A percentile compares a stretch with the other conserved stretches of the same genome.
phyloP scores from a whole-genome alignment of 768 basidiomycete genomes.

The Rhodocollybia butyracea region DNA sequence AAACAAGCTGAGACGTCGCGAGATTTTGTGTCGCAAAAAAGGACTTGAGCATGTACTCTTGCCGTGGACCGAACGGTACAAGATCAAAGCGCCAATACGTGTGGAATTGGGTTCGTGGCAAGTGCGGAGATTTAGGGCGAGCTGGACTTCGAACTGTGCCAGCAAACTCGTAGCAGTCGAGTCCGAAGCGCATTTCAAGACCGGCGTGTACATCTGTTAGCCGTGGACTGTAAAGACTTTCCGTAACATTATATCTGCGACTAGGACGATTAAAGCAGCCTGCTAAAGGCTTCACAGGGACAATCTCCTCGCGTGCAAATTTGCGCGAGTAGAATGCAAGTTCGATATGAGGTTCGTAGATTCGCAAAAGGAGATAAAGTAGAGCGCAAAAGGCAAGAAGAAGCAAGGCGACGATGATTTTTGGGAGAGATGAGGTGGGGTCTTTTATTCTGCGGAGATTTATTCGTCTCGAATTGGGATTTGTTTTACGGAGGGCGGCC shows the following conservation, averaged over 20 bases:
- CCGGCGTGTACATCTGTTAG: constrained; percentile 77
- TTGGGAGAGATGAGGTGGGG: not conserved
- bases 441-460: constrained; percentile 5
- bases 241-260: constrained; percentile 63
- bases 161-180: constrained; percentile 93
- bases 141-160: constrained; percentile 58
- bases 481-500: not conserved
- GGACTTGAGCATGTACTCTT: constrained; percentile 89
- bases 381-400: constrained; percentile 34
- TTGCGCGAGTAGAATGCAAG: constrained; percentile 70
- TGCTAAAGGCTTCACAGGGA: constrained; percentile 55
- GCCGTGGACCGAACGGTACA: constrained; percentile 72
- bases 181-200: constrained; percentile 68
- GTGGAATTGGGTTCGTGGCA: constrained; percentile 66
- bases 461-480: not conserved
- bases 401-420: constrained; percentile 29
- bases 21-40: constrained; percentile 91
- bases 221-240: constrained; percentile 61
- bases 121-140: constrained; percentile 28
- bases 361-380: constrained; percentile 27
- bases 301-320: constrained; percentile 76
- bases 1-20: constrained; percentile 56
- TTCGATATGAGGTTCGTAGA: constrained; percentile 84
- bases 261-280: constrained; percentile 78
- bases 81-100: constrained; percentile 95